Conservation (phyloP, 495 filamentous ascomycete species). For the Penicillium odoratum region DNA sequence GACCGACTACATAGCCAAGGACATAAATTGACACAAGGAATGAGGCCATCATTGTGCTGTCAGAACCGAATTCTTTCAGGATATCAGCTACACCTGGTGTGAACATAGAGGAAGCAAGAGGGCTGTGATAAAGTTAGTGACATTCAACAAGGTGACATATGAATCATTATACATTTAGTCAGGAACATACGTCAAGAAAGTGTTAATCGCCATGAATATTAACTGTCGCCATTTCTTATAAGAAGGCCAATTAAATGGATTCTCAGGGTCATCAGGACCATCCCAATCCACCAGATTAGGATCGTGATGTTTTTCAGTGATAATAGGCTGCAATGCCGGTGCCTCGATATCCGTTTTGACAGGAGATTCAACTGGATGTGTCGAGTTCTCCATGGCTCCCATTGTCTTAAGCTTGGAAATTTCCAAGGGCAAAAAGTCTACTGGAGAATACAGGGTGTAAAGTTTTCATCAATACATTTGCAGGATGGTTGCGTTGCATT, state of each 20-base stretch:
- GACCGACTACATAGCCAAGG: slow-evolving; percentile 38
- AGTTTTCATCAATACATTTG: no score
- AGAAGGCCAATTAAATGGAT: slow-evolving; percentile 61
- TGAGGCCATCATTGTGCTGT: slow-evolving; percentile 29
- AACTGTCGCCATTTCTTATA: slow-evolving; percentile 49
- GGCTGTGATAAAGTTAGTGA: slow-evolving; percentile 15
- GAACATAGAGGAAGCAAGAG: slow-evolving; percentile 64
- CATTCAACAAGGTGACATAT: background rate
- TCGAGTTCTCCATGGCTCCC: background rate
- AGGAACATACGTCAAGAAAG: slow-evolving; percentile 53
- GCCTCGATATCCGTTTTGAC: slow-evolving; percentile 11
- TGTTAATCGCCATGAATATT: slow-evolving; percentile 48
- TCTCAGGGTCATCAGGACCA: slow-evolving; percentile 55
- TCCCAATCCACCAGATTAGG: slow-evolving; percentile 48
- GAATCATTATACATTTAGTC: background rate
- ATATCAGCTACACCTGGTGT: slow-evolving; percentile 58
- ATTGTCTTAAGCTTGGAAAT: background rate
- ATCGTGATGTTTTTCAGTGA: background rate
- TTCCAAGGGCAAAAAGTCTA: no score
- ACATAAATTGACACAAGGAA: slow-evolving; percentile 48
- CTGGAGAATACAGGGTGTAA: no score
- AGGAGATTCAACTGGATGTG: background rate
- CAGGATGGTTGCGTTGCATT: background rate
- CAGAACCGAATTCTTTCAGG: slow-evolving; percentile 51
- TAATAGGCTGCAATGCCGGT: background rate